phyloP scores from a whole-genome alignment of 345 rosid species.

The Eucalyptus shirleyi region DNA sequence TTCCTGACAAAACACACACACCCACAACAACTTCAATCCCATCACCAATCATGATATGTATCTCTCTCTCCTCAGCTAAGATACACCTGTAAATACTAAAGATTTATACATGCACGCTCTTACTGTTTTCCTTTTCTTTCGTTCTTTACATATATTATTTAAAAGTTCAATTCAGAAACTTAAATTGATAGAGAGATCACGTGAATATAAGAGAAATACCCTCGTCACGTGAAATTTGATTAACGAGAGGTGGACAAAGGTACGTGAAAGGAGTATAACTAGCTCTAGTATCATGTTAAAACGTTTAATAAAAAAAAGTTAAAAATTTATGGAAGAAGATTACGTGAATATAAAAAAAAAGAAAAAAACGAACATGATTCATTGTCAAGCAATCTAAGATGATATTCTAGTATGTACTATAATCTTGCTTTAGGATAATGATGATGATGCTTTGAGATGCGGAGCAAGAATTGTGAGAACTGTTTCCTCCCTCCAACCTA shows the following conservation, averaged over 20 bases:
- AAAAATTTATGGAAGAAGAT: neutral
- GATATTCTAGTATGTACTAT: neutral
- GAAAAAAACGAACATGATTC: neutral
- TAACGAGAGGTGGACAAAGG: fast-evolving
- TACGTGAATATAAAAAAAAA: neutral
- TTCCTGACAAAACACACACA: neutral
- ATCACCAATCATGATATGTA: neutral
- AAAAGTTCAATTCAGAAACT: neutral
- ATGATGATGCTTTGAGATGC: neutral
- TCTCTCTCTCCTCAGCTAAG: neutral
- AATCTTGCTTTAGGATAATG: neutral
- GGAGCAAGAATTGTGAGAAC: neutral
- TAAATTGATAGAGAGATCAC: neutral
- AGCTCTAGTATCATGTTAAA: neutral
- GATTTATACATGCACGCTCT: neutral
- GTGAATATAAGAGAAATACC: too few relatives aligned
- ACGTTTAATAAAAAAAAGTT: fast-evolving
- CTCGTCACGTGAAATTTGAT: too few relatives aligned
- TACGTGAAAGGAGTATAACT: too few relatives aligned
- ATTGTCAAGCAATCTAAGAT: neutral
- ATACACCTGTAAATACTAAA: neutral
- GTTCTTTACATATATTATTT: fast-evolving
- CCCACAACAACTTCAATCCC: neutral
- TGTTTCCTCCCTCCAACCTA: neutral
- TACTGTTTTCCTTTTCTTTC: too few relatives aligned